Conservation (phyloP, 23 red algal species). For the Gracilaria vermiculophylla region DNA sequence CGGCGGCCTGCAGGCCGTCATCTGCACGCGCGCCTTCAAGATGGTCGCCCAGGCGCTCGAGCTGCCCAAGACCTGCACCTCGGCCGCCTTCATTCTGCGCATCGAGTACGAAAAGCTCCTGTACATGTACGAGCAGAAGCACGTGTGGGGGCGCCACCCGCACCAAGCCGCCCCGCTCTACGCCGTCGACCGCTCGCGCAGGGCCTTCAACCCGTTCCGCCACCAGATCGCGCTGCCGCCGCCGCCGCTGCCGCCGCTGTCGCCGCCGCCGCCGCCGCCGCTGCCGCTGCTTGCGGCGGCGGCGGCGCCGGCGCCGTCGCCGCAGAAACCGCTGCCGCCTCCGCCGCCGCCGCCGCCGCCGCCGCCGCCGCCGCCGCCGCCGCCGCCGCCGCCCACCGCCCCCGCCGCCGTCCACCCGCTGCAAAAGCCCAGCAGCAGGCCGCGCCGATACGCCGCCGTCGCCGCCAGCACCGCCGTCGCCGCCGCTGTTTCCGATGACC, state of each 20-base stretch:
- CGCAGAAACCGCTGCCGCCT: background rate
- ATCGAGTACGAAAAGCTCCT: conserved; percentile 82
- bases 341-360: conserved; percentile 20
- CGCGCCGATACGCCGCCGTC: conserved; percentile 29
- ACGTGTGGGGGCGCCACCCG: conserved; percentile 38
- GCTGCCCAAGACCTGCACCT: conserved; percentile 86
- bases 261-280: conserved; percentile 15
- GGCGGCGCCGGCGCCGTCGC: background rate
- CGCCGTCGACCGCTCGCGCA: conserved; percentile 16
- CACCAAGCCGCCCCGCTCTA: conserved; percentile 31
- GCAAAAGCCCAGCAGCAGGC: conserved; percentile 67
- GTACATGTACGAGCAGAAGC: conserved; percentile 91
- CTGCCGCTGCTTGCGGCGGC: background rate
- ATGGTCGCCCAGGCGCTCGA: conserved; percentile 76
- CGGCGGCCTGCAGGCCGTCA: conserved; percentile 82
- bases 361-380: background rate
- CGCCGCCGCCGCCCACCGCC: background rate
- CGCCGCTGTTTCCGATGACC: conserved; percentile 37
- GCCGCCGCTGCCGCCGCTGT: background rate
- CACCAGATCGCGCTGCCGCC: background rate
- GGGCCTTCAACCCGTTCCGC: conserved; percentile 1
- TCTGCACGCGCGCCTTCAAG: conserved; percentile 86
- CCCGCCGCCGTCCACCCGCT: conserved; percentile 66
- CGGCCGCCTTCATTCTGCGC: conserved; percentile 88
- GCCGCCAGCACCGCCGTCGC: conserved; percentile 27